Evolutionary conservation across 1,284 basidiomycete species (phyloP), one percentile per base, ranked within the genome.

Genomic region (Farysia itapuensis): DNA sequence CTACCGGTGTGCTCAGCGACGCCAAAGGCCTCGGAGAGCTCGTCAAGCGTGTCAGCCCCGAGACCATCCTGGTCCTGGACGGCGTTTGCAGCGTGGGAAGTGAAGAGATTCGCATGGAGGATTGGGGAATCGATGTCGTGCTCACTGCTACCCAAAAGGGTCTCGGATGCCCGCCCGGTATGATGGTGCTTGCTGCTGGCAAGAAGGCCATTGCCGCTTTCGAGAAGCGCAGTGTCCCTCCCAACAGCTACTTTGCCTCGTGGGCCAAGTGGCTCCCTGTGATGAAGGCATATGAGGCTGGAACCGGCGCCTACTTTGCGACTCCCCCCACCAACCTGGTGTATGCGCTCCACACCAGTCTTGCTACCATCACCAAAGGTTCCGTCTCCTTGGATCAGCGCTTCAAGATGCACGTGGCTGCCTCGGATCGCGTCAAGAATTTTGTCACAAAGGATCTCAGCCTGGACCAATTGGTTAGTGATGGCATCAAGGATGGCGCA

Each of bases 21-120:
- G 86, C 88, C 35, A 86, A 88, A 72, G 84, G 82, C 28, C 84
- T 97, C 64, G 85, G 86, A 18, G 84, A 85, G 59, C 82, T 86
- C 4, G 88, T 94, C 43, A 83, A 82, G 70, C 81, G 82, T 35
- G 82, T 89, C 64, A 91, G 89, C 3, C 94, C 95, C 4, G 84
- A 90, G 24, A 89, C 92, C 1, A 81, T 98, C 52, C 80, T 96
- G 42, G 82, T 90, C 16, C 81, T 94, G 47, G 94, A 98, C 75
- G 90, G 85, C 31, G 95, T 98, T 22, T 98, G 95, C 80, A 87
- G 91, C 6, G 92, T 97, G 12, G 94, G 89, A 0, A 92, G 88
- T 65, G 94, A 98, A 78, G 91, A 97, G 78, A 94, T 98, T 70
- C 85, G 82, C 45, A 74, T 96, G 81, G 94, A 97, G 67, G 86